Percentiles rank a stretch among this genome's conserved stretches.
These are phyloP conservation scores for Pseudophaeomoniella oleicola DNA, from an alignment of 2,329 filamentous ascomycete species.

Conservation along the genomic window DNA sequence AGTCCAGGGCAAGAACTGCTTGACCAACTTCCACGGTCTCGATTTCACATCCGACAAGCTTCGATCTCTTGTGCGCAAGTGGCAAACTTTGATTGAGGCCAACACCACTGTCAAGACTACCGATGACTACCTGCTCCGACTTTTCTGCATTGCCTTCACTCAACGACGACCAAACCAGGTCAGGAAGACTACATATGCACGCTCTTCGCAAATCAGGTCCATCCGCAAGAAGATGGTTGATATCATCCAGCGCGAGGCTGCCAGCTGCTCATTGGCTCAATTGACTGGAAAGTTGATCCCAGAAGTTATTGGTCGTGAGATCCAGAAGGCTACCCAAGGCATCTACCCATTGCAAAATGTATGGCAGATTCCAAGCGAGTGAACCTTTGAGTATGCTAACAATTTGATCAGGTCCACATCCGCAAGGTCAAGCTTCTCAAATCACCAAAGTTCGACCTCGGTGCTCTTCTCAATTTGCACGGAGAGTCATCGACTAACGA, in stretches of 20 bases:
- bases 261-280: conserved; percentile 87
- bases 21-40: conserved; percentile 99
- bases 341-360: conserved; percentile 99
- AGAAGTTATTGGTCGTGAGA: conserved; percentile 98
- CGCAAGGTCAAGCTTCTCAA: conserved; percentile 99
- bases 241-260: conserved; percentile 94
- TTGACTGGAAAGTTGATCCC: conserved; percentile 98
- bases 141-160: conserved; percentile 99
- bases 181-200: conserved; percentile 99
- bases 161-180: conserved; percentile 99
- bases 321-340: conserved; percentile 98
- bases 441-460: conserved; percentile 96
- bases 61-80: conserved; percentile 97
- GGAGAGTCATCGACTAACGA: conserved; percentile 95
- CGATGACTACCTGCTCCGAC: conserved; percentile 97
- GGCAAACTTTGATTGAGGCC: conserved; percentile 98
- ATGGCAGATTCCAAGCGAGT: conserved; percentile 25
- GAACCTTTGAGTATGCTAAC: background rate
- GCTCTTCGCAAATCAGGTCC: conserved; percentile 88
- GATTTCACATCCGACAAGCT: conserved; percentile 99
- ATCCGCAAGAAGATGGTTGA: conserved; percentile 99
- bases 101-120: conserved; percentile 99
- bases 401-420: conserved; percentile 68
- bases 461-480: conserved; percentile 88
- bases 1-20: conserved; percentile 99